Base-by-base conservation (phyloP, 768 basidiomycete genomes). In the Tremella mesenterica region DNA sequence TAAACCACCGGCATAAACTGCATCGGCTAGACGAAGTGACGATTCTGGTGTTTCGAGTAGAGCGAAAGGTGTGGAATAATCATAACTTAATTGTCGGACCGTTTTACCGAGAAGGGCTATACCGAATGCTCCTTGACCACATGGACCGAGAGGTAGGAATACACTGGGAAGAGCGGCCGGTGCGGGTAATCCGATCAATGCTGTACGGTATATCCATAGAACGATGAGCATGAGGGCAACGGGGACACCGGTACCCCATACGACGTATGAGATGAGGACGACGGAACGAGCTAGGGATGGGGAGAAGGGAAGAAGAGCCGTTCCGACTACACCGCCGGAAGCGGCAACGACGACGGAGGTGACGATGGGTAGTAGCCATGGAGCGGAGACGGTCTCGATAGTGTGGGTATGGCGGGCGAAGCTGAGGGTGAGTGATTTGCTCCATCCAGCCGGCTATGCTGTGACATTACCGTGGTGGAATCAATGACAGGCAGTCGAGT, bases 321-420 rank as follows among this genome's bases (percentile, higher is more conserved):
- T 62, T 0, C 81, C 80, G 21, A 88, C 69, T 36, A 83, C 70
- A 0, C 79, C 83, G 1, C 86, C 86, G 0, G 81, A 76, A 1
- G 86, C 83, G 0, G 84, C 77, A 1, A 80, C 81, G 64, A 88
- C 86, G 39, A 85, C 79, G 14, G 84, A 77, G 0, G 86, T 81
- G 2, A 88, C 83, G 10, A 86, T 79, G 0, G 87, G 87, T 27
- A 88, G 81, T 7, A 88, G 75, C 85, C 86, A 88, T 20, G 77
- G 69, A 21, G 82, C 73, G 0, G 81, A 81, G 78, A 86, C 79
- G 1, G 73, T 65, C 38, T 78, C 74, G 4, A 83, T 62, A 0
- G 80, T 71, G 63, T 86, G 83, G 5, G 75, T 73, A 18, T 87
- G 83, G n/a, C 79, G 62, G 33, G 76, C 68, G 71, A 80, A 70